Percentiles rank a stretch among this genome's conserved stretches.
phyloP scores from a whole-genome alignment of 192 early-diverging fungal species.

The Podila epicladia region DNA sequence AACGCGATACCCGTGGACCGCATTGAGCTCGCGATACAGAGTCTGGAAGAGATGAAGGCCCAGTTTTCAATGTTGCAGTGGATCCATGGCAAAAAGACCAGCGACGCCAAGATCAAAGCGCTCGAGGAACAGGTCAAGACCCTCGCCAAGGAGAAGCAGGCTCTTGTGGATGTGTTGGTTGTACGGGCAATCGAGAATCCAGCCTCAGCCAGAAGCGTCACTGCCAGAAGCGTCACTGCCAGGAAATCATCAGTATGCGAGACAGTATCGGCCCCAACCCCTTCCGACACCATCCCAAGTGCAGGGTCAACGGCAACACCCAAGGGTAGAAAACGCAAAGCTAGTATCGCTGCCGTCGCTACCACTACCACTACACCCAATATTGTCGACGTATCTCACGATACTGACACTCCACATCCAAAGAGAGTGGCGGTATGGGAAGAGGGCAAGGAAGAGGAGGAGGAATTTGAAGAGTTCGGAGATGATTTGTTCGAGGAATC shows the following conservation, averaged over 20 bases:
- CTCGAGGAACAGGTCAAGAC: slow-evolving; percentile 19
- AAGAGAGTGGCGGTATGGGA: no score
- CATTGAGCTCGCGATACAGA: slow-evolving; percentile 14
- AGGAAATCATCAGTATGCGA: background rate
- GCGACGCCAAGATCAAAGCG: background rate
- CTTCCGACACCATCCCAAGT: background rate
- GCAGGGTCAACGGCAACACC: background rate
- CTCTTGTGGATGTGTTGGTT: background rate
- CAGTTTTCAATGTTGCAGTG: slow-evolving; percentile 28
- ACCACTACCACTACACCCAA: background rate
- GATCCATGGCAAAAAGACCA: slow-evolving; percentile 7
- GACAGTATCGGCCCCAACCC: background rate
- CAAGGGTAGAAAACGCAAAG: background rate
- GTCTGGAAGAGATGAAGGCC: slow-evolving; percentile 21
- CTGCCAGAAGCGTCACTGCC: no score
- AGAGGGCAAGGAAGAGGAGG: no score
- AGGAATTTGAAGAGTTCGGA: no score
- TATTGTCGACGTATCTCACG: background rate
- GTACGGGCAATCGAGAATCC: background rate
- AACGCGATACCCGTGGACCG: background rate
- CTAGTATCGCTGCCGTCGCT: background rate
- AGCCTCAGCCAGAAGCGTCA: no score
- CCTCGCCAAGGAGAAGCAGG: slow-evolving; percentile 18
- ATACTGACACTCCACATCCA: no score
- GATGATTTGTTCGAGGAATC: no score